Evolutionary conservation across 2,329 filamentous ascomycete genomes (phyloP).

Genomic region (Alternaria sp.): DNA sequence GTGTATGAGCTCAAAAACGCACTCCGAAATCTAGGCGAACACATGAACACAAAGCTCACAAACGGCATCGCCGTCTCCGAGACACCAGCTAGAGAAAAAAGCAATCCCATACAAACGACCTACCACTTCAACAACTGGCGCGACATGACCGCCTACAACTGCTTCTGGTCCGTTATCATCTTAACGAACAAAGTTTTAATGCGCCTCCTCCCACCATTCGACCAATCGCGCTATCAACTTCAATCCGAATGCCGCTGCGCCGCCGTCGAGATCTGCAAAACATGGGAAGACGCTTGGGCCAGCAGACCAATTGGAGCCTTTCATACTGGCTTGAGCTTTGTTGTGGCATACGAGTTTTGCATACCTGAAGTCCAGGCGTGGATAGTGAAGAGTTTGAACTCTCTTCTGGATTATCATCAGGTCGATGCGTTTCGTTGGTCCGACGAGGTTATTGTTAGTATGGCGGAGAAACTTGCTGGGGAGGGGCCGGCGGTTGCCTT

Average conservation of each 20-base stretch:
- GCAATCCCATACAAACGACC: conserved; percentile 27
- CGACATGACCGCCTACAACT: conserved; percentile 41
- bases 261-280: conserved; percentile 43
- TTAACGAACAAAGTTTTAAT: conserved; percentile 39
- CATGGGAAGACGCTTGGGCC: conserved; percentile 45
- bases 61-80: conserved; percentile 31
- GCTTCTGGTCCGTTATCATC: conserved; percentile 42
- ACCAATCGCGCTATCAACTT: conserved; percentile 26
- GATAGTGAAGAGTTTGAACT: conserved; percentile 37
- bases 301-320: conserved; percentile 42
- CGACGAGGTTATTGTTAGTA: conserved; percentile 31
- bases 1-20: conserved; percentile 32
- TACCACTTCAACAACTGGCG: conserved; percentile 42
- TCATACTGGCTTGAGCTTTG: conserved; percentile 40
- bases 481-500: conserved; percentile 33
- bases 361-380: conserved; percentile 30
- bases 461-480: conserved; percentile 36
- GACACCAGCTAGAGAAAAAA: conserved; percentile 22
- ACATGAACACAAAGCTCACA: conserved; percentile 29
- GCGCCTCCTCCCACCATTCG: conserved; percentile 32
- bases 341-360: conserved; percentile 43
- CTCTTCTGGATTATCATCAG: conserved; percentile 33
- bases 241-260: conserved; percentile 36
- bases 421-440: conserved; percentile 40
- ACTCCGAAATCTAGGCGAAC: conserved; percentile 24